phyloP scores from a whole-genome alignment of 345 rosid species.

The Pelargonium nanum region DNA sequence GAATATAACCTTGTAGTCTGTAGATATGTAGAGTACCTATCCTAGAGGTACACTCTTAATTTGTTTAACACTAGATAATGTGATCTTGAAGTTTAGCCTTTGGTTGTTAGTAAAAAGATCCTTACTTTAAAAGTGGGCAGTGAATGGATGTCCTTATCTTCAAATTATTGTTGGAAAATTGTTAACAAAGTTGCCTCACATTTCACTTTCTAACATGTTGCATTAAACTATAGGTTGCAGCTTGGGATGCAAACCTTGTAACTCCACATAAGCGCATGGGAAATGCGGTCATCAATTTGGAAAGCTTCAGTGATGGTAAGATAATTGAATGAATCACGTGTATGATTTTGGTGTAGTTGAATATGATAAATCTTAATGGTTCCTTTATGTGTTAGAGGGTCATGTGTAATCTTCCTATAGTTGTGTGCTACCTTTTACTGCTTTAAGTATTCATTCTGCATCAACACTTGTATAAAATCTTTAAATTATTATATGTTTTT shows the following conservation, averaged over 20 bases:
- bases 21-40: too few relatives aligned
- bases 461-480: neutral
- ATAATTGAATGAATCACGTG: neutral
- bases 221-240: constrained; percentile 57
- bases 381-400: neutral
- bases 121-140: too few relatives aligned
- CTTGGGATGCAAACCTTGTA: constrained; percentile 98
- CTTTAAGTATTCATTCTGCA: neutral
- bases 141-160: too few relatives aligned
- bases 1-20: too few relatives aligned
- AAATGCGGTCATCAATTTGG: constrained; percentile 50
- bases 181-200: neutral
- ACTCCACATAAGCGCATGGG: constrained; percentile 98
- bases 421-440: too few relatives aligned
- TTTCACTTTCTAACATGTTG: constrained; percentile 3
- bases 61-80: too few relatives aligned
- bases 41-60: too few relatives aligned
- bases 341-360: neutral
- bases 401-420: neutral
- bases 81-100: too few relatives aligned
- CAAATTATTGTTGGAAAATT: neutral
- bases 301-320: constrained; percentile 69
- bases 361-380: neutral
- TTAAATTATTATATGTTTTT: neutral
- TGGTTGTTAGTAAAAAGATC: neutral